Evolutionary conservation across 768 basidiomycete genomes (phyloP).

Genomic region (Termitomyces sp.): DNA sequence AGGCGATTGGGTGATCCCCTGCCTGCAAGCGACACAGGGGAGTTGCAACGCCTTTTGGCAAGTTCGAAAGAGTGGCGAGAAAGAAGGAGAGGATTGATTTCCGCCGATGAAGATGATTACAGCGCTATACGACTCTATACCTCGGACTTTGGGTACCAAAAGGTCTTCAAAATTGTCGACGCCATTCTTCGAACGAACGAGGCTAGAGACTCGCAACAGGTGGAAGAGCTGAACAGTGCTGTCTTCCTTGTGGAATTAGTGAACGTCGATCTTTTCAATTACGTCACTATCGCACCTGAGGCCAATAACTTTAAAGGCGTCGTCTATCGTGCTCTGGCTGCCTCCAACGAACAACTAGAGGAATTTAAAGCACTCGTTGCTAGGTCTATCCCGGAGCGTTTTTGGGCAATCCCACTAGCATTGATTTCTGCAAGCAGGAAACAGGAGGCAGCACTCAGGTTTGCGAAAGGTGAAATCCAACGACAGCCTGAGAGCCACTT

Average conservation of each 20-base stretch:
- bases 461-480: constrained; percentile 12
- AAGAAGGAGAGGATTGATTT: not conserved
- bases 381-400: constrained; percentile 21
- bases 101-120: constrained; percentile 1
- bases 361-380: constrained; percentile 18
- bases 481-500: constrained; percentile 4
- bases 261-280: constrained; percentile 26
- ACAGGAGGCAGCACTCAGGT: constrained; percentile 15
- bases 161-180: constrained; percentile 21
- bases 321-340: constrained; percentile 19
- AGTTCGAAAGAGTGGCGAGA: constrained; percentile 20
- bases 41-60: constrained; percentile 10
- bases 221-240: constrained; percentile 16
- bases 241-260: constrained; percentile 25
- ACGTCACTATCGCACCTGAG: constrained; percentile 9
- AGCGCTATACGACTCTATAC: constrained; percentile 21
- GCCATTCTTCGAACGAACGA: constrained; percentile 18
- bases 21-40: not conserved
- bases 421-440: constrained; percentile 21
- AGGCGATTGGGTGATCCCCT: constrained; percentile 4
- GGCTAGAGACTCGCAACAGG: constrained; percentile 5
- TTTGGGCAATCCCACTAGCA: constrained; percentile 23
- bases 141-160: constrained; percentile 19
- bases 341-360: constrained; percentile 17
- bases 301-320: constrained; percentile 18